A percentile compares a stretch with the other conserved stretches of the same genome.
Evolutionary conservation across 345 rosid genomes (phyloP).

Genomic region (Acer negundo): DNA sequence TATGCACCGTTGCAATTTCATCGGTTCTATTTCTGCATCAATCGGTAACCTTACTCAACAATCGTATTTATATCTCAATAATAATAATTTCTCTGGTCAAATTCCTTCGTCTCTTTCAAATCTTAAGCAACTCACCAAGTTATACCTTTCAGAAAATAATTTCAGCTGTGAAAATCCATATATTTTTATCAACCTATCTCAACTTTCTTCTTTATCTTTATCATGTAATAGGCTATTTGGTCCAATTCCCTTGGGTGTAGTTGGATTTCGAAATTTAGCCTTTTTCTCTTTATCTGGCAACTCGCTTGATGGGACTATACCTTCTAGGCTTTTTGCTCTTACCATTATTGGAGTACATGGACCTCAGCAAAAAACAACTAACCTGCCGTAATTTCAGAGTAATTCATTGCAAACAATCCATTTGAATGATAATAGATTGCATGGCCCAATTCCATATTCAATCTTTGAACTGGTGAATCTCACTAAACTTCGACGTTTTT

Average conservation of each 20-base stretch:
- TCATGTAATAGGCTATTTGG: neutral
- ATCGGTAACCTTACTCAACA: conserved; percentile 11
- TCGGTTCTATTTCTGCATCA: neutral
- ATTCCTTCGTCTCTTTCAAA: conserved; percentile 19
- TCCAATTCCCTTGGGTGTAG: neutral
- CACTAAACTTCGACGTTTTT: neutral
- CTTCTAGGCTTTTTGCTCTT: conserved; percentile 19
- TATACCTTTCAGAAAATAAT: neutral
- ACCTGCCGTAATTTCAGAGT: conserved; percentile 5
- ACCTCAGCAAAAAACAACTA: conserved; percentile 2
- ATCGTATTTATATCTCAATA: neutral
- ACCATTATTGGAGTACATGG: neutral
- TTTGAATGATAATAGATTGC: conserved; percentile 10
- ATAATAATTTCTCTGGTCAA: conserved; percentile 18
- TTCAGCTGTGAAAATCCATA: conserved; percentile 29
- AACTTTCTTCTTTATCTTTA: neutral
- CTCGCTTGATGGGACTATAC: conserved; percentile 22
- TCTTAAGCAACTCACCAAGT: neutral
- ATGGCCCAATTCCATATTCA: conserved; percentile 27
- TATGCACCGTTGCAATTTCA: neutral
- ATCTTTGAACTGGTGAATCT: conserved; percentile 3
- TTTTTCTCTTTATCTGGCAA: neutral
- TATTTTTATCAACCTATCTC: neutral
- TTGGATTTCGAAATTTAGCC: neutral
- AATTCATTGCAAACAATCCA: neutral